These are phyloP conservation scores for Xylariaceae sp. DNA, from an alignment of 2,329 filamentous ascomycete species.

Conservation along the genomic window DNA sequence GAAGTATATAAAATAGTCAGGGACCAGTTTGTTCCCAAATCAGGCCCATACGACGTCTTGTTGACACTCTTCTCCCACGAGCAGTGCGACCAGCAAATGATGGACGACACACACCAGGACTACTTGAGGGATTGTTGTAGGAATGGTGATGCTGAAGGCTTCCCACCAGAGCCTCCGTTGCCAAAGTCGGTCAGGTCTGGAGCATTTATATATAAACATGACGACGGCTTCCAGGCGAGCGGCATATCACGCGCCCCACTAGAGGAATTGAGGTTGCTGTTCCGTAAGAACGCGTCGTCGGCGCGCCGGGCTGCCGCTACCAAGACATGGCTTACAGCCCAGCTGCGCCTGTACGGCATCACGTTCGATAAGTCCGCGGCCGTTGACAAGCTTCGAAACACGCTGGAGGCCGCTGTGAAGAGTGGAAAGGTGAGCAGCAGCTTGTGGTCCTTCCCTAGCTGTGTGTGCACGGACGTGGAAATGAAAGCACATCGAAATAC, in stretches of 20 bases:
- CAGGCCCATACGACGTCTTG: no score
- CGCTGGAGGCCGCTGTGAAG: slow-evolving; percentile 13
- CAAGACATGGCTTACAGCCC: slow-evolving; percentile 19
- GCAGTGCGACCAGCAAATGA: background rate
- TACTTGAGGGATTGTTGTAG: background rate
- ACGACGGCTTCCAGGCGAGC: slow-evolving; percentile 1
- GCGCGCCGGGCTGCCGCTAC: slow-evolving; percentile 7
- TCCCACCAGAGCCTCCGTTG: slow-evolving; percentile 7
- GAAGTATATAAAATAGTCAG: no score
- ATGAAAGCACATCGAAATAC: background rate
- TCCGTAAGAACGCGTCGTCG: slow-evolving; percentile 15
- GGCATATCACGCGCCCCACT: slow-evolving; percentile 5
- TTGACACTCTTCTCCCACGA: background rate
- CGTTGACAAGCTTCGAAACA: slow-evolving; percentile 6
- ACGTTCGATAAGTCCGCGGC: slow-evolving; percentile 5
- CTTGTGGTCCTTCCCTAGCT: background rate
- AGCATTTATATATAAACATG: slow-evolving; percentile 13
- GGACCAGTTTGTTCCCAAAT: no score
- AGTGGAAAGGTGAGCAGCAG: slow-evolving; percentile 7
- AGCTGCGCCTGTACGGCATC: slow-evolving; percentile 19
- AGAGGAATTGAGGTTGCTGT: slow-evolving; percentile 2
- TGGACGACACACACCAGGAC: background rate
- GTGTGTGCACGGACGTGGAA: background rate
- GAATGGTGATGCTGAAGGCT: background rate
- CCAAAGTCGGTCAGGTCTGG: slow-evolving; percentile 9